A percentile compares a stretch with the other conserved stretches of the same genome.
These are phyloP conservation scores for Ceratobasidium sp. DNA, from an alignment of 1,284 basidiomycete species.

Conservation along the genomic window DNA sequence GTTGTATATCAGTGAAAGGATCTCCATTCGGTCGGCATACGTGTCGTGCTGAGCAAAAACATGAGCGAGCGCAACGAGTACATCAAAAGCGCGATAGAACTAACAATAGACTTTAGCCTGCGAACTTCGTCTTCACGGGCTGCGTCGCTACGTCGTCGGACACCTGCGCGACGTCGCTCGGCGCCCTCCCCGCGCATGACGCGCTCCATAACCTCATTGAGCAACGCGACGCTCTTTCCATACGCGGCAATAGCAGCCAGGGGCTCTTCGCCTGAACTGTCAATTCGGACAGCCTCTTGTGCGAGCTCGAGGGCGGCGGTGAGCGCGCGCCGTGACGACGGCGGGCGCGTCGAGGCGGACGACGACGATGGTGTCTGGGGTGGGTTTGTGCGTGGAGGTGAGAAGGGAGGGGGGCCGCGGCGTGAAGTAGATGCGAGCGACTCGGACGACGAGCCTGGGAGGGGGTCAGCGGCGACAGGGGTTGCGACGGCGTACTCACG, in stretches of 20 bases:
- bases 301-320: constrained; percentile 85
- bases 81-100: constrained; percentile 56
- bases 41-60: constrained; percentile 76
- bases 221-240: constrained; percentile 81
- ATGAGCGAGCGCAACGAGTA: constrained; percentile 39
- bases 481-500: constrained; percentile 6
- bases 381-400: constrained; percentile 24
- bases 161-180: constrained; percentile 70
- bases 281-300: constrained; percentile 82
- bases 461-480: background rate
- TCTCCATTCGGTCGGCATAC: constrained; percentile 89
- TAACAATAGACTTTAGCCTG: constrained; percentile 82
- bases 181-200: constrained; percentile 83
- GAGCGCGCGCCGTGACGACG: constrained; percentile 82
- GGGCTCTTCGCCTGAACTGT: constrained; percentile 84
- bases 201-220: constrained; percentile 89
- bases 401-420: constrained; percentile 30
- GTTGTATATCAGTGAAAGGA: constrained; percentile 85
- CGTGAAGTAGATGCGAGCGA: constrained; percentile 36
- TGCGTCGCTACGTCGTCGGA: constrained; percentile 77
- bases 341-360: constrained; percentile 56
- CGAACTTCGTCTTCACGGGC: constrained; percentile 88
- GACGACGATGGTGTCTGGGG: constrained; percentile 37
- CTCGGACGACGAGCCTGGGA: constrained; percentile 37
- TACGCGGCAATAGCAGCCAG: constrained; percentile 84